Conservation (phyloP, 192 early-diverging fungal genomes). For the Dimargaris verticillata region DNA sequence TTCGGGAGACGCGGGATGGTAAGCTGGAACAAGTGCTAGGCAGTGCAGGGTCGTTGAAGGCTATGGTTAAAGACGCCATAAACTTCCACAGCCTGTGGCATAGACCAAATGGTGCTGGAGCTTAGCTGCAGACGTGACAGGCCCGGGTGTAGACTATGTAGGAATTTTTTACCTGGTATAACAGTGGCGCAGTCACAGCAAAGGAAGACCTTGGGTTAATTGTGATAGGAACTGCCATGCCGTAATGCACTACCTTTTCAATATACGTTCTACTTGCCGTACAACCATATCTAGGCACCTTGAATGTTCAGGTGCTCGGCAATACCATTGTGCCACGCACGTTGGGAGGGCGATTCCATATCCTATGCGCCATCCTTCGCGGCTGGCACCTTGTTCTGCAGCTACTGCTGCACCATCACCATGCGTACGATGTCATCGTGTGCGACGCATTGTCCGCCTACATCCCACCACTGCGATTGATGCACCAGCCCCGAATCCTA, state of each 20-base stretch:
- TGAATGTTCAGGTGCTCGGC: constrained; percentile 53
- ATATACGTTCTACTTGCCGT: not conserved
- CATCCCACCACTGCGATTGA: constrained; percentile 58
- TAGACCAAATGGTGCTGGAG: not conserved
- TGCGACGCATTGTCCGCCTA: constrained; percentile 79
- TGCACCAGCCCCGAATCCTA: constrained; percentile 49
- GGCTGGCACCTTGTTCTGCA: constrained; percentile 43
- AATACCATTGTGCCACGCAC: constrained; percentile 55
- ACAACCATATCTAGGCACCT: constrained; percentile 36
- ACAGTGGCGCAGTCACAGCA: not conserved
- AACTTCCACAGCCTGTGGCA: not conserved
- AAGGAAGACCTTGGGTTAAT: not conserved
- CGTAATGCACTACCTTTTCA: not conserved
- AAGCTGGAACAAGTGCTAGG: not conserved
- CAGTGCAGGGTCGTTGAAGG: not conserved
- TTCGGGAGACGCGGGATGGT: constrained; percentile 81
- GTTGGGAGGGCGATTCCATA: constrained; percentile 54
- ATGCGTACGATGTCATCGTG: constrained; percentile 57
- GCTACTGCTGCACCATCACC: constrained; percentile 23
- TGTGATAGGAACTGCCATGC: not conserved
- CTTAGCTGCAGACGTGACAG: not conserved
- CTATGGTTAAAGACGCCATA: not conserved
- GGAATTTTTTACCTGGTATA: not conserved
- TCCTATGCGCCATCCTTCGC: constrained; percentile 68
- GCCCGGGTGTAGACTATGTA: not conserved